Percentiles rank a stretch among this genome's conserved stretches.
Conservation (phyloP, 306 rosid species). For the Prunus salicina region DNA sequence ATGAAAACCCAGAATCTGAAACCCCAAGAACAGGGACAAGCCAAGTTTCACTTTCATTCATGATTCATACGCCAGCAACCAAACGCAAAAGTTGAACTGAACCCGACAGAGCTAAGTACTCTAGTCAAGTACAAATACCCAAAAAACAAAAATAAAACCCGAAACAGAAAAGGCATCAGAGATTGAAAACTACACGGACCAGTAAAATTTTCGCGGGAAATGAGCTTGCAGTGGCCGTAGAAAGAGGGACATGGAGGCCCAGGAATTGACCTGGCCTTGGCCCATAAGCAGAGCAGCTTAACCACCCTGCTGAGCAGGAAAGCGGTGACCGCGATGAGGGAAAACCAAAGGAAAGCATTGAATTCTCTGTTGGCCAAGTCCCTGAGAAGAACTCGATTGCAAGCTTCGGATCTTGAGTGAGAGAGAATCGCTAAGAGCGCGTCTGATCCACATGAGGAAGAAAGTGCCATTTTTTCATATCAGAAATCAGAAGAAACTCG, state of each 20-base stretch:
- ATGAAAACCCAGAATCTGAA: background rate
- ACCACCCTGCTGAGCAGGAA: conserved; percentile 40
- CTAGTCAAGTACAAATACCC: background rate
- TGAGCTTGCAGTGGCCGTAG: conserved; percentile 49
- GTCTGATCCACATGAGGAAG: conserved; percentile 22
- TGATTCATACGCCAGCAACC: background rate
- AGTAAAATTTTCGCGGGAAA: conserved; percentile 46
- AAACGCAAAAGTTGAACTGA: background rate
- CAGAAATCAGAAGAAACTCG: background rate
- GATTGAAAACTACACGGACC: conserved; percentile 27
- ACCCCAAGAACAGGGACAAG: background rate
- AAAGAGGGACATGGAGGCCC: conserved; percentile 63
- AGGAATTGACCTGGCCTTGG: conserved; percentile 42
- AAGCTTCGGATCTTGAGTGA: conserved; percentile 14
- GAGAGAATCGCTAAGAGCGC: conserved; percentile 40
- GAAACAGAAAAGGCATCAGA: background rate
- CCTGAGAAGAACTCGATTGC: conserved; percentile 33
- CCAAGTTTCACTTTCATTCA: background rate
- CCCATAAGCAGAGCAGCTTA: conserved; percentile 43
- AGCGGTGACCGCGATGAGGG: conserved; percentile 43
- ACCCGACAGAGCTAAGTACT: background rate
- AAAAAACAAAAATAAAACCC: background rate
- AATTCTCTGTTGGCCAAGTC: conserved; percentile 59
- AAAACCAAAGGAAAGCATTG: conserved; percentile 75
- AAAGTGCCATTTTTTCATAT: conserved; percentile 49